Base-by-base conservation (phyloP, 179 eudicot species). In the Vitellaria paradoxa region DNA sequence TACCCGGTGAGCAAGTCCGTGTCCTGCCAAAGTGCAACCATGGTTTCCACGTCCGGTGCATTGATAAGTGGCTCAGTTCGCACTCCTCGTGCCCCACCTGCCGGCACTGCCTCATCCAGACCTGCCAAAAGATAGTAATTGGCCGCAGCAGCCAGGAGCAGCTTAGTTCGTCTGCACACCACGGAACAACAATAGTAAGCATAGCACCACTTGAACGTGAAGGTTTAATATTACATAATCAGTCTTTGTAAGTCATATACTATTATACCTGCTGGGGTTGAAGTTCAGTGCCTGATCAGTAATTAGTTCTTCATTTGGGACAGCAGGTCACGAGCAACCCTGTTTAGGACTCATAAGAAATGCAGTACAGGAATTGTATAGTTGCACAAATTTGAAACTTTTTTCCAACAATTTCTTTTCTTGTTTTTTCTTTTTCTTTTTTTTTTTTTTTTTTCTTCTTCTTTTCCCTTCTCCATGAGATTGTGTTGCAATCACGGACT, bases 61-160 rank as follows among this genome's bases (percentile, higher is more conserved):
- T 88, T 9, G 89, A 88, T 26, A 86, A 74, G 70, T 88, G 91
- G 91, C 84, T 88, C 42, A 82, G 71, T 61, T 88, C 87, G 0
- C 91, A 88, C 77, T 86, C 91, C 3, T 88, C 91, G 0, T 88
- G 91, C 81, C 91, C 91, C 49, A 88, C 85, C 68, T 88, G 91
- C 57, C 77, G 91, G 50, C 84, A 86, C 74, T 86, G 87, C 77
- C 82, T 88, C 3, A 70, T 86, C 26, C 83, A 87, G 63, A 85
- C 90, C 0, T 83, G 84, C 70, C 81, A 85, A 15, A 87, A 85
- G 70, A 85, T 83, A 6, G 77, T n/a, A n/a, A n/a, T 37, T 50
- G 52, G 37, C 57, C 67, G 55, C 55, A 8, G 55, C 55, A 8
- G 5, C 11, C 55, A 8, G 11, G 11, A 8, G 55, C 55, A 8